A percentile compares a stretch with the other conserved stretches of the same genome.
phyloP scores from a whole-genome alignment of 495 filamentous ascomycete genomes.

The Rhypophila decipiens region DNA sequence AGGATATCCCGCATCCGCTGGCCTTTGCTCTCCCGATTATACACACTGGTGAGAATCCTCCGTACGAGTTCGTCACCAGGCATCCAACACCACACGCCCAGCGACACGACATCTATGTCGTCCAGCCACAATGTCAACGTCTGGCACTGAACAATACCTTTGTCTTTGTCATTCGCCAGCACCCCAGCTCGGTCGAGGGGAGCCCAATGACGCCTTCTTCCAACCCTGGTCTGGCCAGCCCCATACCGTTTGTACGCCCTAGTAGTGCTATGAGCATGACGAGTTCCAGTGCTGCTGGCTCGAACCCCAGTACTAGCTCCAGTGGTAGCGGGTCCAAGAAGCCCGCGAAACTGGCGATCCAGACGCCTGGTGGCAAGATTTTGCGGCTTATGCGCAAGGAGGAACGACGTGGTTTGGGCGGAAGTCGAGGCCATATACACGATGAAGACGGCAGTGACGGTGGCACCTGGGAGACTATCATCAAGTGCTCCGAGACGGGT shows the following conservation, averaged over 20 bases:
- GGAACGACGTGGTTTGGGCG: slow-evolving; percentile 50
- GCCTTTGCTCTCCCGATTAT: slow-evolving; percentile 86
- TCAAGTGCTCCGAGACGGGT: slow-evolving; percentile 88
- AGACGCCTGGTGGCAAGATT: slow-evolving; percentile 94
- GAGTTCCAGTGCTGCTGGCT: slow-evolving; percentile 53
- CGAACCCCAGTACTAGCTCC: slow-evolving; percentile 44
- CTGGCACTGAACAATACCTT: slow-evolving; percentile 94
- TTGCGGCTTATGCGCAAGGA: slow-evolving; percentile 82
- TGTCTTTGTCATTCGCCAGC: slow-evolving; percentile 91
- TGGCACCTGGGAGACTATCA: slow-evolving; percentile 93
- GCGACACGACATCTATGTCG: slow-evolving; percentile 93
- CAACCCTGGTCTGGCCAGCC: slow-evolving; percentile 54
- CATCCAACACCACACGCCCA: slow-evolving; percentile 97
- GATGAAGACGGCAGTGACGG: slow-evolving; percentile 58
- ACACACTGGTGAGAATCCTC: slow-evolving; percentile 85
- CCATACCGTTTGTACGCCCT: slow-evolving; percentile 66
- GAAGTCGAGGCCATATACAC: slow-evolving; percentile 30
- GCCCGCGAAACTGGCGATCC: slow-evolving; percentile 91
- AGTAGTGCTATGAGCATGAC: slow-evolving; percentile 78
- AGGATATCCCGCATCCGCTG: slow-evolving; percentile 86
- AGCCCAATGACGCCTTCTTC: slow-evolving; percentile 31
- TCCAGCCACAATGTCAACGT: slow-evolving; percentile 82
- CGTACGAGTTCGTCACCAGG: slow-evolving; percentile 85
- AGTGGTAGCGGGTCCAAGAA: slow-evolving; percentile 50
- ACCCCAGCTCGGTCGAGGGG: slow-evolving; percentile 58